Evolutionary conservation across 768 basidiomycete species (phyloP).

Genomic region (Rhodotorula sphaerocarpa): DNA sequence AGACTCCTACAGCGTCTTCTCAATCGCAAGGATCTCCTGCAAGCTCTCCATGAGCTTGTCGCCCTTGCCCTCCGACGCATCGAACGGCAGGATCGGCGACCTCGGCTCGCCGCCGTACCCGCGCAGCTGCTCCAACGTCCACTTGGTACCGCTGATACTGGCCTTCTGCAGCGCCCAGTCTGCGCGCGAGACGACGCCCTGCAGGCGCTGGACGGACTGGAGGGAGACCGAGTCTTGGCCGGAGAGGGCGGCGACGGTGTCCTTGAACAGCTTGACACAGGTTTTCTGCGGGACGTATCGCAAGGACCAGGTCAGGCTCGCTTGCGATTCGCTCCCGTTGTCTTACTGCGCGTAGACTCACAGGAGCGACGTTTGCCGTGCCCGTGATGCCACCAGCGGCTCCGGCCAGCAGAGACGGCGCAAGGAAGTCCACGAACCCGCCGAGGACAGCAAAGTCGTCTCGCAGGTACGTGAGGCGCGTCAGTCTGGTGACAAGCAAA

Average conservation of each 20-base stretch:
- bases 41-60: slow-evolving; percentile 59
- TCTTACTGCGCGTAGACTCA: slow-evolving; percentile 44
- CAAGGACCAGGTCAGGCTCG: no score
- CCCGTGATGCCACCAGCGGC: slow-evolving; percentile 87
- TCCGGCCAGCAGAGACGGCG: slow-evolving; percentile 62
- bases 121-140: slow-evolving; percentile 57
- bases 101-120: slow-evolving; percentile 78
- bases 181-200: slow-evolving; percentile 69
- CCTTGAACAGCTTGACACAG: slow-evolving; percentile 42
- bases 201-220: slow-evolving; percentile 62
- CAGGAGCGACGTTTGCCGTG: slow-evolving; percentile 73
- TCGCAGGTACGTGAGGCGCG: slow-evolving; percentile 11
- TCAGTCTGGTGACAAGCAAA: no score
- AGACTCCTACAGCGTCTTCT: neutral
- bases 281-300: slow-evolving; percentile 57
- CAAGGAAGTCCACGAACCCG: slow-evolving; percentile 74
- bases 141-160: slow-evolving; percentile 77
- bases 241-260: slow-evolving; percentile 51
- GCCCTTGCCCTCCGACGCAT: slow-evolving; percentile 53
- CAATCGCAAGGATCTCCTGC: slow-evolving; percentile 47
- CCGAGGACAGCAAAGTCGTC: slow-evolving; percentile 68
- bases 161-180: slow-evolving; percentile 71
- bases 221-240: slow-evolving; percentile 45
- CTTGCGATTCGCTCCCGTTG: no score
- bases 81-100: slow-evolving; percentile 64